Evolutionary conservation across 2,329 filamentous ascomycete genomes (phyloP).

Genomic region (Penicillium italicum): DNA sequence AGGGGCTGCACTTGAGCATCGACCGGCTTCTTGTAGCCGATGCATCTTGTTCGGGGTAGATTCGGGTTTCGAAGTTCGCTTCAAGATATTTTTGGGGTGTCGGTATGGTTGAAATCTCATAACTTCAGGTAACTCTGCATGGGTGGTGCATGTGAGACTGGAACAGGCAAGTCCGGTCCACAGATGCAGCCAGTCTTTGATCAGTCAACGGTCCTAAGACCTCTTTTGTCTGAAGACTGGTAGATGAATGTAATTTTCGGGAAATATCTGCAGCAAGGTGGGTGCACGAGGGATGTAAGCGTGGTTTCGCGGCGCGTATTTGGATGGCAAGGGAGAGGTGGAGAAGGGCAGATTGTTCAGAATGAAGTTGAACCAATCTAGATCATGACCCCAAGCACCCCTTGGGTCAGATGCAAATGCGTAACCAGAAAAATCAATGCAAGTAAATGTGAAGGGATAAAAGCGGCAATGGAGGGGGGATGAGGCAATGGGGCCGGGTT

Average conservation of each 20-base stretch:
- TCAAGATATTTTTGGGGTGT: slow-evolving; percentile 9
- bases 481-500: slow-evolving; percentile 22
- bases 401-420: slow-evolving; percentile 3
- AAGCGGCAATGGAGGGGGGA: slow-evolving; percentile 21
- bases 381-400: slow-evolving; percentile 4
- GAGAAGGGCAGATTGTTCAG: not conserved
- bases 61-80: slow-evolving; percentile 8
- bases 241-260: not conserved
- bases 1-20: slow-evolving; percentile 39
- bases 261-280: not conserved
- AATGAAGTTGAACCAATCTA: slow-evolving; percentile 1
- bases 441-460: slow-evolving; percentile 14
- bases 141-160: slow-evolving; percentile 11
- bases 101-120: slow-evolving; percentile 22
- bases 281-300: slow-evolving; percentile 7
- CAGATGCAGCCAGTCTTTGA: slow-evolving; percentile 1
- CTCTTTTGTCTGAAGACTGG: not conserved
- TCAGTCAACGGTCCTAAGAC: not conserved
- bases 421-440: slow-evolving; percentile 7
- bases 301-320: not conserved
- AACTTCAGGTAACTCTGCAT: slow-evolving; percentile 17
- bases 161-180: slow-evolving; percentile 8
- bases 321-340: slow-evolving; percentile 2
- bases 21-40: slow-evolving; percentile 36
- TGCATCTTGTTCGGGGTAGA: slow-evolving; percentile 29